These are phyloP conservation scores for Talaromyces sp. DNA, from an alignment of 2,329 filamentous ascomycete genomes.

Conservation along the genomic window DNA sequence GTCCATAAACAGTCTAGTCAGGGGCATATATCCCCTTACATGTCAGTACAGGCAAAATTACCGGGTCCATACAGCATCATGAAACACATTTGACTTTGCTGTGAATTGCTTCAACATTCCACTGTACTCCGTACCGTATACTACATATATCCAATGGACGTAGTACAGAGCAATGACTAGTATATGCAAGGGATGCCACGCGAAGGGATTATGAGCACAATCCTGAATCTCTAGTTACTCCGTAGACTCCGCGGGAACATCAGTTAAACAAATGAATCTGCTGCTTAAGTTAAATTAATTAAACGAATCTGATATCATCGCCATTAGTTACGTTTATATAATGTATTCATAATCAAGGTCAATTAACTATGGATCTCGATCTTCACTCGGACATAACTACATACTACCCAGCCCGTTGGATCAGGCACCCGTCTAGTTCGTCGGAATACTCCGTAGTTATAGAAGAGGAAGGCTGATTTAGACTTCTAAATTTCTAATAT, in stretches of 20 bases:
- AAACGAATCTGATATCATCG: no score
- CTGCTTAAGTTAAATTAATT: no score
- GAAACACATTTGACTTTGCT: background rate
- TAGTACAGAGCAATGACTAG: background rate
- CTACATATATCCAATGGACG: no score
- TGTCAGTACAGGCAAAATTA: background rate
- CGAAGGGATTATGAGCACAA: background rate
- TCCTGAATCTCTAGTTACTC: no score
- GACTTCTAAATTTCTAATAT: background rate
- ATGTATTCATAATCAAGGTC: no score
- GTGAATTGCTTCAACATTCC: background rate
- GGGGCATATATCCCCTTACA: no score
- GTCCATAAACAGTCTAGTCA: no score
- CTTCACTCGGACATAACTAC: background rate
- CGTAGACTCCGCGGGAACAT: background rate
- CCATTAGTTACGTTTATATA: no score
- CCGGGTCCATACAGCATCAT: background rate
- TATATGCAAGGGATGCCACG: background rate
- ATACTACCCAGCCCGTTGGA: no score
- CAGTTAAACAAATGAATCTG: background rate
- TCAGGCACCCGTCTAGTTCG: background rate
- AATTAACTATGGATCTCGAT: no score
- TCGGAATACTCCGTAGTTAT: background rate
- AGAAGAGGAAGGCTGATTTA: background rate
- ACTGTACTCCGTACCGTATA: background rate